A percentile compares a stretch with the other conserved stretches of the same genome.
Conservation (phyloP, 768 basidiomycete genomes). For the Boletus pseudopeckii region DNA sequence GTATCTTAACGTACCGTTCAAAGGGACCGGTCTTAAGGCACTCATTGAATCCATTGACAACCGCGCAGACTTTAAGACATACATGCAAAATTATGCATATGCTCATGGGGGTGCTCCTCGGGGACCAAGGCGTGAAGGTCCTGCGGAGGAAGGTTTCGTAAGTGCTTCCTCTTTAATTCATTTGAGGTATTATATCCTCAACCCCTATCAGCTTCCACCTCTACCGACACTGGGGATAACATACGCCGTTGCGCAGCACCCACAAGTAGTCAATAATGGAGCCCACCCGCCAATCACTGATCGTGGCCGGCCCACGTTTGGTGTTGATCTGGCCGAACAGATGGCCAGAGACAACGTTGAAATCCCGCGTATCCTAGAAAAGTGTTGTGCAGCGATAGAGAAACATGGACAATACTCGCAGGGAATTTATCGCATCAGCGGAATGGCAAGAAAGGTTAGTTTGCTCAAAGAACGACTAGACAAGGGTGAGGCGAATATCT, state of each 20-base stretch:
- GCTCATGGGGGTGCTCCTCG: slow-evolving; percentile 65
- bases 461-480: slow-evolving; percentile 82
- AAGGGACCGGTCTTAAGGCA: slow-evolving; percentile 74
- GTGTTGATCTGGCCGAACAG: slow-evolving; percentile 88
- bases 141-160: slow-evolving; percentile 91
- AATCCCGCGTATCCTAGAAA: slow-evolving; percentile 81
- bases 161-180: slow-evolving; percentile 33
- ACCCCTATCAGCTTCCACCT: slow-evolving; percentile 53
- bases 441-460: slow-evolving; percentile 82
- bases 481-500: slow-evolving; percentile 52
- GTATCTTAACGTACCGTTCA: neutral
- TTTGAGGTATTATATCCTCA: slow-evolving; percentile 1
- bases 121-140: slow-evolving; percentile 87
- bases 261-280: slow-evolving; percentile 24
- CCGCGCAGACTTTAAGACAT: slow-evolving; percentile 89
- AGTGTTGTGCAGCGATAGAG: slow-evolving; percentile 91
- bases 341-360: slow-evolving; percentile 90
- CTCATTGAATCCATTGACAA: slow-evolving; percentile 92
- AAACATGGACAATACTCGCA: slow-evolving; percentile 78
- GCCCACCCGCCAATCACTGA: slow-evolving; percentile 41
- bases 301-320: slow-evolving; percentile 82
- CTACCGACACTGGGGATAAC: slow-evolving; percentile 43
- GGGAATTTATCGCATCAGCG: slow-evolving; percentile 93
- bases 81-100: slow-evolving; percentile 97
- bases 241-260: slow-evolving; percentile 27